These are phyloP conservation scores for Ramaria sp. DNA, from an alignment of 768 basidiomycete genomes.

Conservation along the genomic window DNA sequence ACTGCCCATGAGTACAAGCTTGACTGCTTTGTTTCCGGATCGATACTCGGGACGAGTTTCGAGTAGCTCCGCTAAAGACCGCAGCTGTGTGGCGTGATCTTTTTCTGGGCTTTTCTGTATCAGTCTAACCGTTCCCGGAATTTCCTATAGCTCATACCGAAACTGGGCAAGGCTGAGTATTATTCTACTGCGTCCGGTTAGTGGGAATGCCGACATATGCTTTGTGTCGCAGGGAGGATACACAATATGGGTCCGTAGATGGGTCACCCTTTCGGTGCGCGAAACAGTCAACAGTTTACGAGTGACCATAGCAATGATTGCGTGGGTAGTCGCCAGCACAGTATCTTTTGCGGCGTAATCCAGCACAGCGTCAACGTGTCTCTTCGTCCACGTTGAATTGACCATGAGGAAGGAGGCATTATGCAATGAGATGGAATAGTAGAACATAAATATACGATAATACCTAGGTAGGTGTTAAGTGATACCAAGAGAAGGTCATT, in stretches of 20 bases:
- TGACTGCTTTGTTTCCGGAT: conserved; percentile 24
- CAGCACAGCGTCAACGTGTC: conserved; percentile 71
- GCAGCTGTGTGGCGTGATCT: conserved; percentile 74
- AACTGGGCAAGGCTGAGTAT: conserved; percentile 91
- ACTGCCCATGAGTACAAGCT: conserved; percentile 75
- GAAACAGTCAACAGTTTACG: conserved; percentile 17
- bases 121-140: neutral
- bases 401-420: conserved; percentile 77
- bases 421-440: conserved; percentile 68
- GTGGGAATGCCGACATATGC: conserved; percentile 48
- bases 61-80: conserved; percentile 53
- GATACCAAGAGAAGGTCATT: neutral
- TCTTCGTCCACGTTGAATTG: conserved; percentile 92
- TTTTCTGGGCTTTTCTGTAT: conserved; percentile 76
- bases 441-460: conserved; percentile 78
- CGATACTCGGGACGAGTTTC: conserved; percentile 48
- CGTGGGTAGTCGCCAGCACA: conserved; percentile 36
- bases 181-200: conserved; percentile 46
- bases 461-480: conserved; percentile 39
- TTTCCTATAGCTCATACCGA: conserved; percentile 39
- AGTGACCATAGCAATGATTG: conserved; percentile 27
- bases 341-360: conserved; percentile 24
- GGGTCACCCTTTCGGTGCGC: neutral
- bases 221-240: conserved; percentile 90
- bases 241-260: conserved; percentile 38